These are phyloP conservation scores for Raphidocelis subcapitata DNA, from an alignment of 139 green algal genomes.

Conservation along the genomic window DNA sequence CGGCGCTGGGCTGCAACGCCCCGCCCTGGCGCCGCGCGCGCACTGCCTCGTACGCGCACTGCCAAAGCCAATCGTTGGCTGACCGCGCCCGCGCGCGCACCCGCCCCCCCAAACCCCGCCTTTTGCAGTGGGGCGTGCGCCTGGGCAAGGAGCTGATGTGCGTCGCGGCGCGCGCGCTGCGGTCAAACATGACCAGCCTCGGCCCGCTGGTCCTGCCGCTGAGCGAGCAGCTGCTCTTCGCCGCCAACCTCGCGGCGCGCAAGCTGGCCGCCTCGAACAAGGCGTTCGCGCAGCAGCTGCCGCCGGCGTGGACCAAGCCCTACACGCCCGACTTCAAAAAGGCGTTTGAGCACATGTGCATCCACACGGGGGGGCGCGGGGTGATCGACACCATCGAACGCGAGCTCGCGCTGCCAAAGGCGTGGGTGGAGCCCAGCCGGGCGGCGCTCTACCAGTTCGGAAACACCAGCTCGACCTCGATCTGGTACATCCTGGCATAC, in stretches of 20 bases:
- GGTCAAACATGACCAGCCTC: constrained; percentile 92
- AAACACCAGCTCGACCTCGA: constrained; percentile 36
- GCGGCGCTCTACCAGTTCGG: constrained; percentile 37
- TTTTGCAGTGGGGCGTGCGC: too few species aligned
- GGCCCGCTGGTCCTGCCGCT: constrained; percentile 92
- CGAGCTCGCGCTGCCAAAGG: constrained; percentile 47
- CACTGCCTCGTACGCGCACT: too few species aligned
- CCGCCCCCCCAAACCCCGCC: too few species aligned
- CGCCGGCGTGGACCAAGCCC: constrained; percentile 32
- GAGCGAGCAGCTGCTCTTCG: constrained; percentile 81
- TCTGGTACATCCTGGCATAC: too few species aligned
- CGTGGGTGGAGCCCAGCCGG: constrained; percentile 42
- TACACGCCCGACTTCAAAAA: constrained; percentile 63
- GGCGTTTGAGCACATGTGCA: constrained; percentile 67
- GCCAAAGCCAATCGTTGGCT: too few species aligned
- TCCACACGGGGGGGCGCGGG: constrained; percentile 59
- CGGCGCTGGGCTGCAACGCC: too few species aligned
- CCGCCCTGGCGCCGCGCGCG: too few species aligned
- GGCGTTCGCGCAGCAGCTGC: neutral
- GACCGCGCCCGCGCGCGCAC: too few species aligned
- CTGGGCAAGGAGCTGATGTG: constrained; percentile 37
- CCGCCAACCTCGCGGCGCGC: constrained; percentile 72
- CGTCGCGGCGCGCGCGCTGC: constrained; percentile 75
- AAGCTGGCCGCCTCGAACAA: neutral
- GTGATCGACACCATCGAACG: constrained; percentile 68